Evolutionary conservation across 164 flowering plant genomes (phyloP), one percentile per base, ranked within the genome.

Genomic region (Magnolia officinalis): DNA sequence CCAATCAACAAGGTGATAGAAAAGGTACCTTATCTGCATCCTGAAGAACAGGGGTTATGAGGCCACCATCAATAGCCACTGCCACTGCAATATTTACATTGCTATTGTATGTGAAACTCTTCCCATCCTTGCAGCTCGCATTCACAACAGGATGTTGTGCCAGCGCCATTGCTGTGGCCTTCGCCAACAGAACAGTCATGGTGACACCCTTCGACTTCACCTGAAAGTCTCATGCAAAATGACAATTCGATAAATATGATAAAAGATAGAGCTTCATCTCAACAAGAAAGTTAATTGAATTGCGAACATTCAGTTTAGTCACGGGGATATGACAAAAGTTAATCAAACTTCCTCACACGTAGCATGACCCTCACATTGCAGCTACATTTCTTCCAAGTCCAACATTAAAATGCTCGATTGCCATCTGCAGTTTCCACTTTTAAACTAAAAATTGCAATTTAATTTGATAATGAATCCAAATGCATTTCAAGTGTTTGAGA

Each of bases 131-230:
- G 70, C 97, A 94, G 76, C 83, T 83, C 0, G 97, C 85, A 80
- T 91, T 92, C 73, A 94, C 95, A 61, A 94, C 95, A 1, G 97
- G 98, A 74, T 94, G 96, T 78, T 94, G 93, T n/a, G 78, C 97
- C 63, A 94, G 89, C 10, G 96, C 96, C 97, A 92, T 86, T 20
- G 98, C 96, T 2, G 86, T 86, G 10, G 97, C 97, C 76, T 94
- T 94, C 0, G 98, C 96, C 72, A 94, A 81, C 85, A 94, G 79
- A 0, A 90, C 97, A 37, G 98, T 94, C 98, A 92, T 92, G 16
- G 96, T 94, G 19, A 94, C 98, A 74, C 97, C 98, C 88, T 94
- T 94, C 3, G 91, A 86, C 72, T 94, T 94, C 79, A 94, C 93
- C 98, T 94, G 84, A 66, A 73, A 76, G 68, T 24, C 8, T 11